A percentile compares a stretch with the other conserved stretches of the same genome.
Conservation (phyloP, 1,284 basidiomycete species). For the Malassezia equina region DNA sequence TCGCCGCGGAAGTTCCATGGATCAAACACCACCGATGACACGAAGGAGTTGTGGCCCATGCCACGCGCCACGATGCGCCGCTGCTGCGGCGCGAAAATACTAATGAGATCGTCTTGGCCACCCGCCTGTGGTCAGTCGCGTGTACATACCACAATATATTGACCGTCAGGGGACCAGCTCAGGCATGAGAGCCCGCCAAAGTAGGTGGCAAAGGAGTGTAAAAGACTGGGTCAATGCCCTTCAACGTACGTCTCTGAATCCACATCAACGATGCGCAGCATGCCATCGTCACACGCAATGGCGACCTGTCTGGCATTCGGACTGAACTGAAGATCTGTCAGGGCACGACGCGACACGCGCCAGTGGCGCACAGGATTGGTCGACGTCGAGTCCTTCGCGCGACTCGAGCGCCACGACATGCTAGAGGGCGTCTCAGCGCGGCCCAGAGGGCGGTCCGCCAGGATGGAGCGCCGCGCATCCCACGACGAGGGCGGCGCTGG, state of each 20-base stretch:
- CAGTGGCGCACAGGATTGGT: conserved; percentile 39
- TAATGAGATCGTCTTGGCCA: conserved; percentile 87
- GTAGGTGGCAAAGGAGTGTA: conserved; percentile 35
- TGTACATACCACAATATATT: conserved; percentile 66
- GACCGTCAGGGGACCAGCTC: conserved; percentile 87
- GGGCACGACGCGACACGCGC: conserved; percentile 21
- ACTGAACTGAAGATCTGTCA: conserved; percentile 39
- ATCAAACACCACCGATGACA: conserved; percentile 80
- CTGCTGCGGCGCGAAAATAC: conserved; percentile 49
- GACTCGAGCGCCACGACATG: neutral
- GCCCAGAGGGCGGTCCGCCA: neutral
- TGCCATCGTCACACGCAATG: conserved; percentile 33
- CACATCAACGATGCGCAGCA: conserved; percentile 35
- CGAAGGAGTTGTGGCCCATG: conserved; percentile 90
- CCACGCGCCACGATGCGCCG: conserved; percentile 73
- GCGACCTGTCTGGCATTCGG: conserved; percentile 34
- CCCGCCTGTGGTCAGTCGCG: conserved; percentile 51
- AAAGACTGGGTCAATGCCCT: conserved; percentile 14
- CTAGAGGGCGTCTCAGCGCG: neutral
- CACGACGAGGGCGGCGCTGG: neutral
- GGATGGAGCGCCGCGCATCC: neutral
- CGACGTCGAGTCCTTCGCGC: neutral
- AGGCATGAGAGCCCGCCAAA: conserved; percentile 60
- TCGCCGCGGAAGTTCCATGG: conserved; percentile 57
- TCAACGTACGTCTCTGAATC: conserved; percentile 21